Evolutionary conservation across 108 stramenopile species (phyloP).

Genomic region (Cyclostephanos invisitatus): DNA sequence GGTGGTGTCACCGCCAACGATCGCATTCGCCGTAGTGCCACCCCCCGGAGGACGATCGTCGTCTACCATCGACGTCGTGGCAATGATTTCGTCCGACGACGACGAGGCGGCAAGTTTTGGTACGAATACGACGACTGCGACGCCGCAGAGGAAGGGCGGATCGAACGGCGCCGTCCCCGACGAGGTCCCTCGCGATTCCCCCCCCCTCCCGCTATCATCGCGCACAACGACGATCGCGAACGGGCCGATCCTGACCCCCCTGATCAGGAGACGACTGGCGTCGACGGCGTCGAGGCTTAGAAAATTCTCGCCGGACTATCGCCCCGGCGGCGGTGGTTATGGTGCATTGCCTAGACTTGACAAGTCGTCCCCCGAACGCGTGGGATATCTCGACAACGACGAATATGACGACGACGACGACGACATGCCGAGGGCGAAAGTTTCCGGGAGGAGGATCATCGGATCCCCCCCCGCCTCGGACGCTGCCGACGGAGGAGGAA

Average conservation of each 20-base stretch:
- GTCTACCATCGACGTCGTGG: not conserved
- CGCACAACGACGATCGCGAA: slow-evolving; percentile 22
- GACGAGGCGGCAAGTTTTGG: not conserved
- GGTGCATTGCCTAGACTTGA: not conserved
- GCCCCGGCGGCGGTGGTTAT: not conserved
- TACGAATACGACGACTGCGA: not conserved
- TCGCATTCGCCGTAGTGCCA: not conserved
- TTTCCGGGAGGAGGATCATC: not conserved
- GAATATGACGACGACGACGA: not conserved
- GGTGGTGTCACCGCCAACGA: not conserved
- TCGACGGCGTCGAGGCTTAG: slow-evolving; percentile 38
- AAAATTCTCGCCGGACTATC: slow-evolving; percentile 43
- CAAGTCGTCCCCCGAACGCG: slow-evolving; percentile 7
- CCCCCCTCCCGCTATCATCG: slow-evolving; percentile 15
- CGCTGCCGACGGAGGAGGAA: not conserved
- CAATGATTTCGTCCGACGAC: not conserved
- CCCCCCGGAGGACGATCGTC: not conserved
- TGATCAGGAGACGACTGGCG: slow-evolving; percentile 43
- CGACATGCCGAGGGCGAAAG: not conserved
- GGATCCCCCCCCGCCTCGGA: not conserved
- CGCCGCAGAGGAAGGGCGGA: not conserved
- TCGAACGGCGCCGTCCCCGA: not conserved
- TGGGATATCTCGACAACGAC: not conserved
- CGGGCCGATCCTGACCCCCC: slow-evolving; percentile 18
- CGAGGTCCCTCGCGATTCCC: slow-evolving; percentile 1